Base-by-base conservation (phyloP, 1,284 basidiomycete species). In the Boletellus dicymbophilus region DNA sequence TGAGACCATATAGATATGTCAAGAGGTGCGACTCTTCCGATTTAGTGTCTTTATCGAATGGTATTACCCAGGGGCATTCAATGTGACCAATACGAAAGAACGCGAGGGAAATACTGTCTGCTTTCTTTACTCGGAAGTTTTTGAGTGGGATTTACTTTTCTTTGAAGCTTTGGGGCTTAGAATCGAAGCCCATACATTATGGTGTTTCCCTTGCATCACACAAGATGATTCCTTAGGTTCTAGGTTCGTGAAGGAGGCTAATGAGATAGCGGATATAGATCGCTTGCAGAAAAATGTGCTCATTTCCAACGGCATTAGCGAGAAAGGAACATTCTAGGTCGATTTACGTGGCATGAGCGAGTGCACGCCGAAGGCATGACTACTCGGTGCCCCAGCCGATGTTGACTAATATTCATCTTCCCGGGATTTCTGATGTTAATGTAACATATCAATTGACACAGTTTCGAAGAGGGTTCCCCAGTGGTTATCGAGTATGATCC, bases 401-500 rank as follows among this genome's bases (percentile, higher is more conserved):
- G n/a, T n/a, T n/a, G n/a, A n/a, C n/a, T n/a, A n/a, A n/a, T n/a
- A n/a, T n/a, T 36, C 44, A 10, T 44, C 39, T 36, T 46, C 43
- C 52, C 30, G 22, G 27, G 31, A 36, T 20, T 37, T 44, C 46
- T 41, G 34, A 18, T 39, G 16, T 45, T n/a, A 37, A 48, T 42
- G 37, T 41, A 37, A 34, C 37, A 42, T 40, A 23, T 18, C 48
- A 3, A 42, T 34, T 49, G 41, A 37, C 45, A 30, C 18, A 27
- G 23, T 15, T 4, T 25, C 31, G 37, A 58, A 33, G 48, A 42
- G 22, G 37, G 50, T 44, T 38, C 45, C 21, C 21, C 39, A 31
- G 30, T n/a, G 33, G 85, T 88, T 63, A 86, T 88, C 48, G 85
- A 88, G 58, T 84, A 87, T 62, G 73, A 77, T 26, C 72, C 77